A percentile compares a stretch with the other conserved stretches of the same genome.
Evolutionary conservation across 2,329 filamentous ascomycete genomes (phyloP).

Genomic region (Fusarium irregulare): DNA sequence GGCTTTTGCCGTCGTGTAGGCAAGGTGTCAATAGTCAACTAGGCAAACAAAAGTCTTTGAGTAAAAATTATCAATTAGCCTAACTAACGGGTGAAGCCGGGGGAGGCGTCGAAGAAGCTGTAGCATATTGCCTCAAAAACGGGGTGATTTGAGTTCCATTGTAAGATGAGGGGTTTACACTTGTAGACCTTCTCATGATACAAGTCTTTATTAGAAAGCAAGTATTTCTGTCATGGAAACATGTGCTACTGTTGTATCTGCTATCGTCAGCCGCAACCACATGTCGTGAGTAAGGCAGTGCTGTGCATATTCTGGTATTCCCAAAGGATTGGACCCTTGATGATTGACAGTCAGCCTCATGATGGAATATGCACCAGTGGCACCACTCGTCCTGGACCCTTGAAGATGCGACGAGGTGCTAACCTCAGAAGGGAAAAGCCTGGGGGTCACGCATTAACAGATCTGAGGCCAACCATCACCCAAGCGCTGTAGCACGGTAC

Average conservation of each 20-base stretch:
- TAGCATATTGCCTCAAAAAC: constrained; percentile 20
- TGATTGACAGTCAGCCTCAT: constrained; percentile 39
- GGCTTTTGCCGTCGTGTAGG: constrained; percentile 3
- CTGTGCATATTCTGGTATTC: neutral
- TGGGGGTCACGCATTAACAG: constrained; percentile 37
- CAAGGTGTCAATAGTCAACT: constrained; percentile 13
- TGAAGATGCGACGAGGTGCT: constrained; percentile 33
- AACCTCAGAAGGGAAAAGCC: constrained; percentile 40
- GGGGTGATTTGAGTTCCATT: neutral
- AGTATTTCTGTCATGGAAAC: constrained; percentile 6
- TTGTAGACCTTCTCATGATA: constrained; percentile 3
- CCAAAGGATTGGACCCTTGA: constrained; percentile 25
- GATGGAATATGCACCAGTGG: constrained; percentile 44
- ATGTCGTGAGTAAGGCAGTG: constrained; percentile 1
- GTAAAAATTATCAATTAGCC: neutral
- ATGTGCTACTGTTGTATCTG: neutral
- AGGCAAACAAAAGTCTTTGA: constrained; percentile 17
- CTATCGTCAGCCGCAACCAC: neutral
- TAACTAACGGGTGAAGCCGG: constrained; percentile 16
- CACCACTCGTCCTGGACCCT: constrained; percentile 39
- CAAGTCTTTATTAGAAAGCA: neutral
- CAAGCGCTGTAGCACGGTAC: neutral
- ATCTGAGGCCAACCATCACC: constrained; percentile 44
- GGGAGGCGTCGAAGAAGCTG: constrained; percentile 4
- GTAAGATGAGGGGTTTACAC: constrained; percentile 1